Evolutionary conservation across 176 grass and related monocot species (phyloP), one percentile per base, ranked within the genome.

Genomic region (Echinochloa phyllopogon): DNA sequence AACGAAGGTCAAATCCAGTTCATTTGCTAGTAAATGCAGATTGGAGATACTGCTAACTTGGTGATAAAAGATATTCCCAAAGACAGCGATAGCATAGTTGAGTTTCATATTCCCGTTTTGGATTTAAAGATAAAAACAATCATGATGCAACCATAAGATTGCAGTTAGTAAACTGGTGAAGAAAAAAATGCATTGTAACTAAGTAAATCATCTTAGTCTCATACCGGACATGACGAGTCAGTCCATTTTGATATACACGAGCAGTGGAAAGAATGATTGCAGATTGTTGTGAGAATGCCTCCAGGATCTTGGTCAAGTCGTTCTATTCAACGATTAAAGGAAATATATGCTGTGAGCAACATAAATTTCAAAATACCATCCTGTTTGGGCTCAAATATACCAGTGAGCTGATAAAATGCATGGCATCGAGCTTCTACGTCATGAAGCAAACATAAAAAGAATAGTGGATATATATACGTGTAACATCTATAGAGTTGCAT

Each of bases 161-260:
- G 15, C 6, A 72, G 1, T 36, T 56, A 65, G 21, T 33, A 84
- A 57, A 73, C 17, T 83, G 77, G 64, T 56, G 36, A 20, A 49
- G 37, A 27, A 24, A 27, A 24, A 65, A 69, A 72, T 3, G 36
- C 23, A 47, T 25, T 36, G 29, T 33, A 65, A 73, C 37, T 24
- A 56, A 69, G 37, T 77, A 78, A 61, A 61, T 58, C 51, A 61
- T 88, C 81, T 88, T 50, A 69, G 52, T 59, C n/a, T 68, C 87
- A 95, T 87, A 98, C 95, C 56, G 95, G 95, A 72, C 95, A 98
- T 29, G 95, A 98, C 64, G 93, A 98, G 56, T 98, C 95, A 18
- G 95, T 88, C 95, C 95, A 98, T 90, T 98, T 98, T 62, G 95
- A 98, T 82, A 98, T 98, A 87, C 95, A 98, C 1, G 95, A 95